A percentile compares a stretch with the other conserved stretches of the same genome.
Conservation (phyloP, 2,329 filamentous ascomycete species). For the Metarhizium guizhouense region DNA sequence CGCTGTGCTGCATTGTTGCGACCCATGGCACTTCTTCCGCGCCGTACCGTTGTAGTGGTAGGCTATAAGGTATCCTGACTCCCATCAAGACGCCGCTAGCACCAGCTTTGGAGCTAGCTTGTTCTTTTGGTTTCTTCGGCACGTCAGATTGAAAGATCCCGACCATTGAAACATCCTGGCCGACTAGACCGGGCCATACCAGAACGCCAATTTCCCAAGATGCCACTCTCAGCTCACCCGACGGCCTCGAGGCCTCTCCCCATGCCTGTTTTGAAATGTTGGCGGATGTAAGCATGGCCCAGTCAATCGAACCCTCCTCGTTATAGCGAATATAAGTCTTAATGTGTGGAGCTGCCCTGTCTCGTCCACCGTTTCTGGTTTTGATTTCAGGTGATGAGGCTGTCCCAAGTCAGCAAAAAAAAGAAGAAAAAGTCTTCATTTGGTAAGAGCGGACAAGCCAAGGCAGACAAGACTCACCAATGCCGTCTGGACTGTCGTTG, state of each 20-base stretch:
- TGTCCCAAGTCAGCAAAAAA: constrained; percentile 8
- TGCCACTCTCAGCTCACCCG: constrained; percentile 58
- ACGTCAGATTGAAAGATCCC: constrained; percentile 56
- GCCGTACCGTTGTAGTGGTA: constrained; percentile 61
- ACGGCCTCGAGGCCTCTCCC: constrained; percentile 54
- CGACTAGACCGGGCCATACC: constrained; percentile 62
- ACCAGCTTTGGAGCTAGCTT: constrained; percentile 12
- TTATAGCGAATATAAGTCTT: constrained; percentile 75
- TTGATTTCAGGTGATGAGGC: constrained; percentile 15
- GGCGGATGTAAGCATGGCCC: constrained; percentile 85
- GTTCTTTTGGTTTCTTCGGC: constrained; percentile 33
- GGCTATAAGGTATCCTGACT: constrained; percentile 72
- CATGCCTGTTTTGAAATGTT: constrained; percentile 86
- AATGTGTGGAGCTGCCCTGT: constrained; percentile 73
- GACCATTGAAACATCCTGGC: constrained; percentile 49
- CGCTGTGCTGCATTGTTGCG: constrained; percentile 47
- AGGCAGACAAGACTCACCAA: not conserved
- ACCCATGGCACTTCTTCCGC: constrained; percentile 67
- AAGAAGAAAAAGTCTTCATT: not conserved
- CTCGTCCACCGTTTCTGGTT: constrained; percentile 45
- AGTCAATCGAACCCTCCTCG: constrained; percentile 52
- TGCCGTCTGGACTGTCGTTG: constrained; percentile 40
- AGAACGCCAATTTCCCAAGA: constrained; percentile 81
- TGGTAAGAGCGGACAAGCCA: not conserved
- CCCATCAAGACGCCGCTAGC: constrained; percentile 43